These are phyloP conservation scores for Eustoma russellianum DNA, from an alignment of 257 asterid genomes.

Conservation along the genomic window DNA sequence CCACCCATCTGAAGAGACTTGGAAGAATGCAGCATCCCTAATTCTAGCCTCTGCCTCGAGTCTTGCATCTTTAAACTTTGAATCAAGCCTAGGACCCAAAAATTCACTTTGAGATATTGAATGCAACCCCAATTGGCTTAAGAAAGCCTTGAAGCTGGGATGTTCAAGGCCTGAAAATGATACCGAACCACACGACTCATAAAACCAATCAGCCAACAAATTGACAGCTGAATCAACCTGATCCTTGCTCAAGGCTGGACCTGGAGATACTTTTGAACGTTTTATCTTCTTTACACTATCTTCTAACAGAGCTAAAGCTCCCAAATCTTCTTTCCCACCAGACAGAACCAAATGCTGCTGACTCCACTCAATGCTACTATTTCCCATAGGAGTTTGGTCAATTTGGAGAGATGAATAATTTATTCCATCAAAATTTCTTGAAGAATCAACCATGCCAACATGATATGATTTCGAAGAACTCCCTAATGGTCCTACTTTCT, in stretches of 20 bases:
- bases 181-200: conserved; percentile 56
- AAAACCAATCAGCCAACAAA: conserved; percentile 69
- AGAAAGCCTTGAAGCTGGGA: conserved; percentile 70
- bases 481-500: conserved; percentile 16
- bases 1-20: conserved; percentile 71
- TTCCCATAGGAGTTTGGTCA: conserved; percentile 8
- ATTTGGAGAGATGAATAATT: conserved; percentile 20
- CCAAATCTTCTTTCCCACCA: conserved; percentile 78
- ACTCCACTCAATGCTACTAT: conserved; percentile 10
- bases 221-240: conserved; percentile 51
- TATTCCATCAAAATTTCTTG: conserved; percentile 17
- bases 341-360: conserved; percentile 45
- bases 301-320: conserved; percentile 72
- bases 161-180: conserved; percentile 66
- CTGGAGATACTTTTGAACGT: conserved; percentile 50
- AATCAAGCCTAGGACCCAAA: conserved; percentile 46
- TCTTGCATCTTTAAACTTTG: conserved; percentile 59
- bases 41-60: conserved; percentile 51
- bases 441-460: conserved; percentile 28
- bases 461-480: conserved; percentile 33
- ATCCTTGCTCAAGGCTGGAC: conserved; percentile 43
- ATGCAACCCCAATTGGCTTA: conserved; percentile 68
- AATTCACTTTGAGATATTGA: conserved; percentile 41
- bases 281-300: conserved; percentile 76
- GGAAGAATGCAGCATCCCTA: conserved; percentile 67